phyloP scores from a whole-genome alignment of 768 basidiomycete species.

The Fomitopsis serialis region DNA sequence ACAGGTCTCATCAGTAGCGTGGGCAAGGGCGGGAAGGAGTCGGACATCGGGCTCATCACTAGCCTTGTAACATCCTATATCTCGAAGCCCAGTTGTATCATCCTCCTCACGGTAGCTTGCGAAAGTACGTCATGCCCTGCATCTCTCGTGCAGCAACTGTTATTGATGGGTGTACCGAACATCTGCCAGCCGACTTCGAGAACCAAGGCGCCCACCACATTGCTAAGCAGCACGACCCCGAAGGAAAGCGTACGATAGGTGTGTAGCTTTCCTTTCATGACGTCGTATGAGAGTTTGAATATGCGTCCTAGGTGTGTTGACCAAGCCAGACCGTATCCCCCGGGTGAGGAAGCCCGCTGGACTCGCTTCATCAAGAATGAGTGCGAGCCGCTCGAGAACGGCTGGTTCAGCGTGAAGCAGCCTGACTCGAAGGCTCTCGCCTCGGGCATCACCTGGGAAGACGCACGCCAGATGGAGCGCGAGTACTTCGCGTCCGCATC shows the following conservation, averaged over 20 bases:
- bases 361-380: slow-evolving; percentile 51
- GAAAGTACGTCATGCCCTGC: slow-evolving; percentile 44
- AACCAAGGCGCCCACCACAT: slow-evolving; percentile 73
- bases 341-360: slow-evolving; percentile 53
- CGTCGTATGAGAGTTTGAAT: background rate
- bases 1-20: slow-evolving; percentile 48
- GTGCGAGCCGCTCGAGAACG: slow-evolving; percentile 42
- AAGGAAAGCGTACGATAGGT: slow-evolving; percentile 70
- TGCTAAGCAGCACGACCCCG: slow-evolving; percentile 52
- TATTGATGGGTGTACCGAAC: background rate
- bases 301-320: slow-evolving; percentile 77
- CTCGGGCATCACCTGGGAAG: slow-evolving; percentile 48
- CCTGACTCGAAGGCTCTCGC: slow-evolving; percentile 44
- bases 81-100: slow-evolving; percentile 52
- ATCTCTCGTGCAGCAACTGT: background rate
- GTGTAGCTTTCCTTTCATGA: slow-evolving; percentile 9
- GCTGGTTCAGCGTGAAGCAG: slow-evolving; percentile 48
- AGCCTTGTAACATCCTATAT: slow-evolving; percentile 57
- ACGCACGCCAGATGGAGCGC: slow-evolving; percentile 53
- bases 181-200: slow-evolving; percentile 62
- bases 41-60: slow-evolving; percentile 60
- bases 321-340: slow-evolving; percentile 68
- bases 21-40: slow-evolving; percentile 34
- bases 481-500: slow-evolving; percentile 46
- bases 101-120: slow-evolving; percentile 55